Evolutionary conservation across 768 basidiomycete species (phyloP).

Genomic region (Termitomyces eurrhizus): DNA sequence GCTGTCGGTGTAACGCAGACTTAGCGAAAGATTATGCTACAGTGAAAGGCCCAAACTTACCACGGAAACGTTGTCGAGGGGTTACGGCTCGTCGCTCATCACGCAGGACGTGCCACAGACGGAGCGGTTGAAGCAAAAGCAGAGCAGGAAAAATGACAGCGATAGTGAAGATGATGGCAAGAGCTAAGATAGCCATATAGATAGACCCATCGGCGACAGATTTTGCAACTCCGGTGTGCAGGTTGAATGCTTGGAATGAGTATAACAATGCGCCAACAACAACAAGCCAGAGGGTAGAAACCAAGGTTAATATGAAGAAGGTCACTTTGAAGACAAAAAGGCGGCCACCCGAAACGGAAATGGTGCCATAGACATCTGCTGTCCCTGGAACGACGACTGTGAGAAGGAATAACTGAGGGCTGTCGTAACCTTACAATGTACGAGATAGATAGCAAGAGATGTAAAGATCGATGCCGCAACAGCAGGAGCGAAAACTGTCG

Average conservation of each 20-base stretch:
- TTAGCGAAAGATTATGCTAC: conserved; percentile 3
- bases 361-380: conserved; percentile 48
- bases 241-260: conserved; percentile 55
- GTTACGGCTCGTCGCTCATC: conserved; percentile 62
- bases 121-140: conserved; percentile 66
- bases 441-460: conserved; percentile 42
- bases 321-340: conserved; percentile 59
- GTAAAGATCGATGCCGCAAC: conserved; percentile 59
- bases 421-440: conserved; percentile 43
- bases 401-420: conserved; percentile 4
- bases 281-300: conserved; percentile 60
- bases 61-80: conserved; percentile 75
- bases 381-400: conserved; percentile 35
- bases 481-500: conserved; percentile 65
- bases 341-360: conserved; percentile 61
- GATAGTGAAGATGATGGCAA: conserved; percentile 55
- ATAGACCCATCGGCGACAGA: conserved; percentile 67
- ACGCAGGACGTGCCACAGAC: conserved; percentile 53
- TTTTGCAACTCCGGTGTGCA: conserved; percentile 29
- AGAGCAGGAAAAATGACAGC: conserved; percentile 70
- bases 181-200: conserved; percentile 61
- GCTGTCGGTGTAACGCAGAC: conserved; percentile 31
- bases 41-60: conserved; percentile 33
- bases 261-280: conserved; percentile 69
- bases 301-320: conserved; percentile 52